Percentiles rank a stretch among this genome's conserved stretches.
phyloP scores from a whole-genome alignment of 495 filamentous ascomycete genomes.

The Astrothelium macrocarpum region DNA sequence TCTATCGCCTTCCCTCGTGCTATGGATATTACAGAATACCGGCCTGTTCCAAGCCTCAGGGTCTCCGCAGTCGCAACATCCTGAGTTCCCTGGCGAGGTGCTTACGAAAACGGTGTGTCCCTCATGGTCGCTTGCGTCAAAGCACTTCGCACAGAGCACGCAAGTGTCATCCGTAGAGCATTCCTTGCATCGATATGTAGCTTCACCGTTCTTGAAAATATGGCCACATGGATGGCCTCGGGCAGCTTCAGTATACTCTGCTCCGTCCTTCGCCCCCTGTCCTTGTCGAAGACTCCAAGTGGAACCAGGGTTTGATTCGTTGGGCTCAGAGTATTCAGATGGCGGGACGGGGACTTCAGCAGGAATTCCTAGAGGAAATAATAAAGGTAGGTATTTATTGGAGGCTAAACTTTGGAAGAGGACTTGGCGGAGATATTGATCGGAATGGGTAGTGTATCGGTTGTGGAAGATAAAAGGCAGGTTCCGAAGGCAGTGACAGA shows the following conservation, averaged over 20 bases:
- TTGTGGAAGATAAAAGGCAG: conserved; percentile 58
- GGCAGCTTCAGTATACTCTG: conserved; percentile 87
- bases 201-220: conserved; percentile 87
- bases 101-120: conserved; percentile 81
- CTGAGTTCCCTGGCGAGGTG: conserved; percentile 79
- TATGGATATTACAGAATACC: conserved; percentile 89
- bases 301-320: background rate
- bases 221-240: conserved; percentile 94
- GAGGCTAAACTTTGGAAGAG: conserved; percentile 81
- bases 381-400: conserved; percentile 60
- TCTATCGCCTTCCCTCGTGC: conserved; percentile 23
- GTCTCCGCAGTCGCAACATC: conserved; percentile 96
- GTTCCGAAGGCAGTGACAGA: conserved; percentile 63
- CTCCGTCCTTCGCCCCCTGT: conserved; percentile 85
- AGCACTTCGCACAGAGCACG: conserved; percentile 51
- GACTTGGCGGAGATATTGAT: conserved; percentile 56
- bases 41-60: conserved; percentile 83
- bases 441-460: conserved; percentile 61
- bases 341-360: conserved; percentile 30
- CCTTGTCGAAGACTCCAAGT: conserved; percentile 67
- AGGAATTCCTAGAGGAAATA: conserved; percentile 63
- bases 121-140: conserved; percentile 91
- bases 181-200: conserved; percentile 86
- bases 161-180: conserved; percentile 64
- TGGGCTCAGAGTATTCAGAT: conserved; percentile 32